Evolutionary conservation across 2,329 filamentous ascomycete species (phyloP).

Genomic region (Claviceps purpurea): DNA sequence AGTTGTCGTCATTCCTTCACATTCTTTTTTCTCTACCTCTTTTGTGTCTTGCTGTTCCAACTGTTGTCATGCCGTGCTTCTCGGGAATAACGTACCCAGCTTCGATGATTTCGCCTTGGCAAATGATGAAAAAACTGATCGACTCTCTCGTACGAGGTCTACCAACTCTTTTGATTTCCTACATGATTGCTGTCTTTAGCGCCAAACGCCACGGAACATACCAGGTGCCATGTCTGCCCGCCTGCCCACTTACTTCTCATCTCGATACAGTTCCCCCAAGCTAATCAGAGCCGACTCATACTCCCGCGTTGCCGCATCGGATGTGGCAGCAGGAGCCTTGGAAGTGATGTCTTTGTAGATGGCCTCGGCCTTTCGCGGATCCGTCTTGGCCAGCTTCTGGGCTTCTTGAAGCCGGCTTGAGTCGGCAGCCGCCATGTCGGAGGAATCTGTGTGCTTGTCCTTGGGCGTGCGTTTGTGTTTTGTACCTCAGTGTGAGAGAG

Average conservation of each 20-base stretch:
- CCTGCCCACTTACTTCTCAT: constrained; percentile 53
- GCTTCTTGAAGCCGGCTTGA: constrained; percentile 70
- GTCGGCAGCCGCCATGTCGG: constrained; percentile 43
- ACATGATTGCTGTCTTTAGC: constrained; percentile 3
- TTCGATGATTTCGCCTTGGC: constrained; percentile 99
- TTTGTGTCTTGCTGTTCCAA: neutral
- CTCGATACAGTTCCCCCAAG: constrained; percentile 83
- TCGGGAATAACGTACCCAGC: constrained; percentile 54
- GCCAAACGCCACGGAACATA: neutral
- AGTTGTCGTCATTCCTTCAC: neutral
- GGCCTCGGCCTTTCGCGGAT: constrained; percentile 72
- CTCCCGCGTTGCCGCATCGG: constrained; percentile 74
- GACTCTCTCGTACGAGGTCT: constrained; percentile 77
- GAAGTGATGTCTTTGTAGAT: constrained; percentile 85
- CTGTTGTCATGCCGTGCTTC: too few species aligned
- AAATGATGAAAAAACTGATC: constrained; percentile 85
- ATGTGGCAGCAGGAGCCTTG: constrained; percentile 67
- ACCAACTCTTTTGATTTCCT: constrained; percentile 77
- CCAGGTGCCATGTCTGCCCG: neutral
- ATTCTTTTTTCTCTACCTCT: neutral
- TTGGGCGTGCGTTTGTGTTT: neutral
- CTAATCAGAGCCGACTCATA: constrained; percentile 84
- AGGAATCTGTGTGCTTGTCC: neutral
- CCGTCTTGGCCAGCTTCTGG: constrained; percentile 65
- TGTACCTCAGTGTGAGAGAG: neutral